Evolutionary conservation across 2,329 filamentous ascomycete species (phyloP), one percentile per base, ranked within the genome.

Genomic region (Epichloe coenophiala): DNA sequence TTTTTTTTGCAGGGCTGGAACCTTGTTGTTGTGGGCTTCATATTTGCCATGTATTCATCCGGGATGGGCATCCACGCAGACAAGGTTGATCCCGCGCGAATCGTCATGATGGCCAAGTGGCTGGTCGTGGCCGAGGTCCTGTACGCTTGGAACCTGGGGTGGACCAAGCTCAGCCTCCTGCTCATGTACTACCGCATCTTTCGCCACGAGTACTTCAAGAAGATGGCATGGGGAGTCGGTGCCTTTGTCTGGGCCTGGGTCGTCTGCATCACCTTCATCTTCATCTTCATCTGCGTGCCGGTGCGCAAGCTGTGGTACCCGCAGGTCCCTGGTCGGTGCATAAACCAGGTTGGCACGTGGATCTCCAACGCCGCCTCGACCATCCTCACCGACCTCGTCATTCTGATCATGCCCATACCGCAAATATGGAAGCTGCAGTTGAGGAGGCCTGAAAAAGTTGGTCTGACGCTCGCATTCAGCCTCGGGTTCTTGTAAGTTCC

Each of bases 161-260:
- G 72, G 62, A 72, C 73, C n/a, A 78, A 76, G 55, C 50, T 75
- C 13, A 69, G 69, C 47, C 63, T 77, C 21, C 57, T 78, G 43
- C 60, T 75, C 41, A 74, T 77, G 71, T 77, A 76, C 62, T 68
- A 68, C 56, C 72, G 73, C 57, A 74, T 77, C 54, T 77, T 77
- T 58, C 70, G 63, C 19, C 61, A 70, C 4, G 62, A 63, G 0
- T 66, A 65, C 51, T 71, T 76, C 53, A 68, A 68, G 56, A 68
- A 62, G 52, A 66, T 66, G 57, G 65, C 66, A 1, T 68, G 65
- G 56, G 57, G 61, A 3, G 63, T 76, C 5, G 70, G 66, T 8
- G 53, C 56, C 15, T 68, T 77, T 6, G 65, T 71, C 38, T 63
- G 75, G 51, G 60, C 61, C 21, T 77, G 75, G 73, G 68, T 69